phyloP scores from a whole-genome alignment of 352 stramenopile species.

The Phytophthora crassamura region DNA sequence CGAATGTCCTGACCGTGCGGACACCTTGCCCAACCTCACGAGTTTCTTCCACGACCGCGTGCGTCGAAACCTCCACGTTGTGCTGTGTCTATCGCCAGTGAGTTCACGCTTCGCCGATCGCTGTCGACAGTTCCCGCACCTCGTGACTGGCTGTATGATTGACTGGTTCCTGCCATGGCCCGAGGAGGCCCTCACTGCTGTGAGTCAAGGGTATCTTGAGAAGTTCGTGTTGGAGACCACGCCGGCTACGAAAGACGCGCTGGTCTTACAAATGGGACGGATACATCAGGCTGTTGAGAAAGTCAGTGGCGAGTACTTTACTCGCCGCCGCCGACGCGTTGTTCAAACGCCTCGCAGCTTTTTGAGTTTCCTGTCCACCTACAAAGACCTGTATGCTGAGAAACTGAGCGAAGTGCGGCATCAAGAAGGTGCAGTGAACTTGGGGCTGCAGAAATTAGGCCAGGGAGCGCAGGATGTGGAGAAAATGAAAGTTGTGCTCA shows the following conservation, averaged over 20 bases:
- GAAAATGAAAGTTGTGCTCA: conserved; percentile 90
- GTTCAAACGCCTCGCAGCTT: conserved; percentile 92
- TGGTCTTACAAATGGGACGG: conserved; percentile 75
- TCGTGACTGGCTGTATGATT: conserved; percentile 89
- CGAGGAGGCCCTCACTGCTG: conserved; percentile 83
- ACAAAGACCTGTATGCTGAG: conserved; percentile 76
- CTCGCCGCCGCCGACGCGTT: conserved; percentile 80
- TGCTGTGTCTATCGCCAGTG: conserved; percentile 90
- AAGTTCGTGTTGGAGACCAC: conserved; percentile 72
- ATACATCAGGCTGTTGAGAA: conserved; percentile 83
- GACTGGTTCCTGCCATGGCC: conserved; percentile 94
- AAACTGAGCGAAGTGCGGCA: conserved; percentile 82
- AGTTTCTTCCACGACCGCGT: conserved; percentile 90
- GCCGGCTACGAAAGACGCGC: conserved; percentile 54
- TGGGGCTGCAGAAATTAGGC: conserved; percentile 90
- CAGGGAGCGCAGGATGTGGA: conserved; percentile 90
- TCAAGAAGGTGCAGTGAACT: conserved; percentile 84
- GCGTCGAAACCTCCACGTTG: conserved; percentile 82
- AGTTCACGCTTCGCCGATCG: conserved; percentile 78
- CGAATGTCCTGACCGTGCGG: conserved; percentile 59
- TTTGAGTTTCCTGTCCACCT: conserved; percentile 85
- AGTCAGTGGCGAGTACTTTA: conserved; percentile 73
- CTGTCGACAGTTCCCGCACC: conserved; percentile 88
- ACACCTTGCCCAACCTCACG: conserved; percentile 86
- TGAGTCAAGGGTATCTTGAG: conserved; percentile 81